These are phyloP conservation scores for Myochromella boudieri DNA, from an alignment of 768 basidiomycete species.

Conservation along the genomic window DNA sequence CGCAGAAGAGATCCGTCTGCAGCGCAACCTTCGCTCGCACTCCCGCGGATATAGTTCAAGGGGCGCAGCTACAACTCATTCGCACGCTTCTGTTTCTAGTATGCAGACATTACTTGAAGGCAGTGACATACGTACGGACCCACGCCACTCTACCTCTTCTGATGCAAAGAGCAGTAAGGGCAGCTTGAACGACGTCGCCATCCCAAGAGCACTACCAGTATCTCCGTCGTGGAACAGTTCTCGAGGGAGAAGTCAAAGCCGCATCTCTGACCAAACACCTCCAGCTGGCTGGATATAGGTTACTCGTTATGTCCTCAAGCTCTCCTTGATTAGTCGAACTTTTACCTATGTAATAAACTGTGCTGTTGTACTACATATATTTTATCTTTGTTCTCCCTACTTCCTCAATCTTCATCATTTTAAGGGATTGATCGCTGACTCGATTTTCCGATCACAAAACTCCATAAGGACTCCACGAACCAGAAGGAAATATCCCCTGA, in stretches of 20 bases:
- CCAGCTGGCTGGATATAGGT: conserved; percentile 50
- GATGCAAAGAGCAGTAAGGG: conserved; percentile 20
- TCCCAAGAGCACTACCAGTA: conserved; percentile 35
- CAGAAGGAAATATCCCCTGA: background rate
- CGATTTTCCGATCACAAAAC: conserved; percentile 9
- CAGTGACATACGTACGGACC: conserved; percentile 24
- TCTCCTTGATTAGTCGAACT: too few species aligned
- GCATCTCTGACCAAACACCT: conserved; percentile 29
- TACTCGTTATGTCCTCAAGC: background rate
- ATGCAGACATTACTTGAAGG: conserved; percentile 64
- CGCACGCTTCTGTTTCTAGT: conserved; percentile 58
- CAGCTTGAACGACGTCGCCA: conserved; percentile 14
- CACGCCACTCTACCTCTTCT: conserved; percentile 18
- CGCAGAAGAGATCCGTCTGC: conserved; percentile 59
- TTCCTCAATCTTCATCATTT: background rate
- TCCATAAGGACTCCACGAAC: conserved; percentile 1
- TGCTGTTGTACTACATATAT: background rate
- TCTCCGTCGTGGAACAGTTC: conserved; percentile 44
- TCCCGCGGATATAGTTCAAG: conserved; percentile 39
- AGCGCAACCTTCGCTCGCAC: conserved; percentile 41
- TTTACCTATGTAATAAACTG: too few species aligned
- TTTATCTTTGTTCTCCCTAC: conserved; percentile 1
- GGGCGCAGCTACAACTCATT: conserved; percentile 39
- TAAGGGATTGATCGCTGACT: too few species aligned
- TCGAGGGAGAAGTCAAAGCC: conserved; percentile 26